Percentiles rank a stretch among this genome's conserved stretches.
These are phyloP conservation scores for Amaranthus palmeri DNA, from an alignment of 148 eudicot species.

Conservation along the genomic window DNA sequence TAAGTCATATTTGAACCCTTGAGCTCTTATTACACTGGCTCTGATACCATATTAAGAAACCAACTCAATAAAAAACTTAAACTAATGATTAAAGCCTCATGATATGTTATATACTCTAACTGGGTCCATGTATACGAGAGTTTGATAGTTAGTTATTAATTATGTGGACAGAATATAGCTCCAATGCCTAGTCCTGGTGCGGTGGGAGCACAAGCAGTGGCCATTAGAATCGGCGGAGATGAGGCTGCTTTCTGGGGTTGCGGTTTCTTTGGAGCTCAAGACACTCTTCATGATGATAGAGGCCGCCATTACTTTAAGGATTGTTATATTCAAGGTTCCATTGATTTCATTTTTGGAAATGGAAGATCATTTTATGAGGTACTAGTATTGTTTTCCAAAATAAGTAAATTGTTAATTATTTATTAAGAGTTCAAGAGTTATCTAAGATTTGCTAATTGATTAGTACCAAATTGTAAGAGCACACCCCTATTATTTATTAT, in stretches of 20 bases:
- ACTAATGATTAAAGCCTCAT: no score
- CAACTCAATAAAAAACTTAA: no score
- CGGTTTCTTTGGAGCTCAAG: constrained; percentile 94
- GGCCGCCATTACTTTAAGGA: constrained; percentile 96
- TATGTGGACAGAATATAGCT: constrained; percentile 57
- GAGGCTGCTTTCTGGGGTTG: constrained; percentile 91
- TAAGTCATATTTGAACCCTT: no score
- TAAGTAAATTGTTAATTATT: no score
- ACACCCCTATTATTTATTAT: neutral
- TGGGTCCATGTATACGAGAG: neutral
- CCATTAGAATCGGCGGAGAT: constrained; percentile 71
- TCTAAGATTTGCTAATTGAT: no score
- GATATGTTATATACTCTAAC: no score
- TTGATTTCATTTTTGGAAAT: constrained; percentile 83
- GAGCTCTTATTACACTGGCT: no score
- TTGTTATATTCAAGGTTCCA: constrained; percentile 88
- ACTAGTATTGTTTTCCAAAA: no score
- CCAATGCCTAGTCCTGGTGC: constrained; percentile 82
- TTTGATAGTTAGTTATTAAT: neutral
- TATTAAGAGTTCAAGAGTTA: no score
- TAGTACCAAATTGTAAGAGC: neutral
- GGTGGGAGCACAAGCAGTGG: constrained; percentile 89
- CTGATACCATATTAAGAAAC: no score
- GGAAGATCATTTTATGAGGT: constrained; percentile 64
- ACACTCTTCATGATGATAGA: constrained; percentile 84